Percentiles rank a stretch among this genome's conserved stretches.
Evolutionary conservation across 2,329 filamentous ascomycete genomes (phyloP).

Genomic region (Colletotrichum sp.): DNA sequence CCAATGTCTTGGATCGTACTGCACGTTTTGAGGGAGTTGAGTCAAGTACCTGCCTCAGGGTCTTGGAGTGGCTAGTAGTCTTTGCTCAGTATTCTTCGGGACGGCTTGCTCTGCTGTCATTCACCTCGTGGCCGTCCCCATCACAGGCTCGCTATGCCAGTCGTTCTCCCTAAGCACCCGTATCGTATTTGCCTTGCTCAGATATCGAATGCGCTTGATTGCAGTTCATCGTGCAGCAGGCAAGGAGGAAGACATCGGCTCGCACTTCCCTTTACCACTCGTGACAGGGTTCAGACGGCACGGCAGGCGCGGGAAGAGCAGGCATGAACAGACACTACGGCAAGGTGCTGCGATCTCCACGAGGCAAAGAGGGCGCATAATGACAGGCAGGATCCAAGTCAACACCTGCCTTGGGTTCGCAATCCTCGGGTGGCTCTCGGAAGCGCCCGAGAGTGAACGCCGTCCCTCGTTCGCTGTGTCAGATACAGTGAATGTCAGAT

Average conservation of each 20-base stretch:
- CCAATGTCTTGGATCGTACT: background rate
- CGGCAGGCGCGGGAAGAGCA: background rate
- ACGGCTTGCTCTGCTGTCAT: background rate
- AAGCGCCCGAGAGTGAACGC: background rate
- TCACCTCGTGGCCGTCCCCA: background rate
- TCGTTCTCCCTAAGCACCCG: background rate
- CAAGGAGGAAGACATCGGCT: background rate
- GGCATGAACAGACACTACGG: background rate
- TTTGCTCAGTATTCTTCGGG: background rate
- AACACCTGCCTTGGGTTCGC: background rate
- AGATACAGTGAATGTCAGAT: background rate
- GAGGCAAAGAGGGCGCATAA: background rate
- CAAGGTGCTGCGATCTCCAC: background rate
- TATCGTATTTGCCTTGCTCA: background rate
- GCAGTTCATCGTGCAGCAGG: background rate
- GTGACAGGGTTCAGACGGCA: background rate
- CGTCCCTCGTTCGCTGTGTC: background rate
- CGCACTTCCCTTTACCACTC: background rate
- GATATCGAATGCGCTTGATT: background rate
- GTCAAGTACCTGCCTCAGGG: background rate
- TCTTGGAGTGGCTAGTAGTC: background rate
- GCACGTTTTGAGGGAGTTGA: background rate
- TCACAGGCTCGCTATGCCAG: background rate
- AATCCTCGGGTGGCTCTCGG: background rate
- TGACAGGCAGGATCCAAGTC: background rate